Evolutionary conservation across 2,329 filamentous ascomycete genomes (phyloP), one percentile per base, ranked within the genome.

Genomic region (Endothia cerciana): DNA sequence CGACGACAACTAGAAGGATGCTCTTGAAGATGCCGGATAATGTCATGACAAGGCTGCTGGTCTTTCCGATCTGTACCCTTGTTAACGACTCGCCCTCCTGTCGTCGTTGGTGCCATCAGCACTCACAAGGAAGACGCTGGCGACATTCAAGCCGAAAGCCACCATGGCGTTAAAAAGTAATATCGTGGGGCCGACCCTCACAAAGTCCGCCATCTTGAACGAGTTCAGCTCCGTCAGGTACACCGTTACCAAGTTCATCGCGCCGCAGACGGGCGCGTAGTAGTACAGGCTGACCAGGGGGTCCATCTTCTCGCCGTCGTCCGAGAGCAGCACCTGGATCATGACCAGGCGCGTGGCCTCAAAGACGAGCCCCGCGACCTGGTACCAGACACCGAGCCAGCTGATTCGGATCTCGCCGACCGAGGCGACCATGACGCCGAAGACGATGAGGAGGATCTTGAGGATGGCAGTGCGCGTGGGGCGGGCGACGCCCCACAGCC

Each of bases 251-350:
- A 90, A 81, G 79, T 96, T 96, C 88, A 93, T 93, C 72, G 89
- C 78, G 59, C 91, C 91, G 78, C 92, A 96, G 59, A 93, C 89
- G 5, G 92, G 92, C 0, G 92, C 93, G 75, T 92, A 96, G 82
- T 96, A 96, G 84, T 96, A 96, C 28, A 96, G 85, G 40, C 91
- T 92, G 68, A 95, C 92, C 43, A 97, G 85, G 43, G 92, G 92
- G 74, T 95, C 91, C 92, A 96, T 95, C 82, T 92, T 92, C 80
- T 91, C 77, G 55, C 93, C 91, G 60, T 90, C 85, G 41, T 85
- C 89, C 74, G 88, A 91, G 61, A 97, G 86, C 72, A 97, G 83
- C 67, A 90, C 88, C 80, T 96, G 90, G 65, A 95, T 91, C 91
- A 96, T 92, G 79, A 93, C 89, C 69, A 95, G 82, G 67, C 92